Percentiles rank a stretch among this genome's conserved stretches.
Evolutionary conservation across 352 stramenopile genomes (phyloP).

Genomic region (Aphanomyces cochlioides): DNA sequence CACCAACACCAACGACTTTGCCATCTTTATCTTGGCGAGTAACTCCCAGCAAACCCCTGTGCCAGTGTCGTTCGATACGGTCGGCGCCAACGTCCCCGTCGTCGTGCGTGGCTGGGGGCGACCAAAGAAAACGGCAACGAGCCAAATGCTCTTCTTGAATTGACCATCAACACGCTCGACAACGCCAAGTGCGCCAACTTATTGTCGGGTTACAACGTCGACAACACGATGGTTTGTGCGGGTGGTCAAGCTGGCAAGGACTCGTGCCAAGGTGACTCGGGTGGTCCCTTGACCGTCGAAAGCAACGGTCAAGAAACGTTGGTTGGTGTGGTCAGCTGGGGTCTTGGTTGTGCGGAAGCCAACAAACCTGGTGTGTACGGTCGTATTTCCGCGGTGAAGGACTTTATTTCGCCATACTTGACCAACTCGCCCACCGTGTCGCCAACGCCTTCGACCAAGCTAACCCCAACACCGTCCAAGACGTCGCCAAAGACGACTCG

Average conservation of each 20-base stretch:
- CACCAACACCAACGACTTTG: conserved; percentile 43
- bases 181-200: conserved; percentile 40
- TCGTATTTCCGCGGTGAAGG: conserved; percentile 32
- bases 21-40: conserved; percentile 39
- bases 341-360: conserved; percentile 47
- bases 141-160: conserved; percentile 38
- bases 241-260: conserved; percentile 46
- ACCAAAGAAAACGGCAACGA: conserved; percentile 32
- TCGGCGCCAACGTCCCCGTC: conserved; percentile 34
- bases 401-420: conserved; percentile 38
- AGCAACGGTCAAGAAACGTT: conserved; percentile 38
- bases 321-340: conserved; percentile 63
- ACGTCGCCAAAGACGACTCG: not conserved
- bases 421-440: conserved; percentile 3
- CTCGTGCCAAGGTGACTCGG: conserved; percentile 60
- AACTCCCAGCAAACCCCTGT: conserved; percentile 37
- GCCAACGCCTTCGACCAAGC: not conserved
- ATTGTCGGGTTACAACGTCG: conserved; percentile 46
- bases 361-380: conserved; percentile 47
- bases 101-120: conserved; percentile 38
- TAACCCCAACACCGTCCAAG: not conserved
- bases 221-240: conserved; percentile 57
- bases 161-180: conserved; percentile 43
- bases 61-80: conserved; percentile 41
- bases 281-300: conserved; percentile 39